These are phyloP conservation scores for Ciborinia camelliae DNA, from an alignment of 2,329 filamentous ascomycete genomes.

Conservation along the genomic window DNA sequence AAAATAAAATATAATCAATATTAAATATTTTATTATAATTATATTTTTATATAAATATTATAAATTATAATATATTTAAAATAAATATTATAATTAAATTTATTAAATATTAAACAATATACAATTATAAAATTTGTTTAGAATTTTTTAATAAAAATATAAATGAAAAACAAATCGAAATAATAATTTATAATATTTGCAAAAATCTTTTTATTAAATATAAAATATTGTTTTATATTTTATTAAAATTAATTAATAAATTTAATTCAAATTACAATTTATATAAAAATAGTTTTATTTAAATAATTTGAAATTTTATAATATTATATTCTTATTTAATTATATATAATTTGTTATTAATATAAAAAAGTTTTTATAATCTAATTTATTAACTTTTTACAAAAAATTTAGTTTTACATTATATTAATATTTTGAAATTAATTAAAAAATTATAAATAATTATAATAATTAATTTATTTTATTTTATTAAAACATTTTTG, in stretches of 20 bases:
- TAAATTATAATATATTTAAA: background rate
- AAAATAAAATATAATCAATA: no score
- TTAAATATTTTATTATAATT: no score
- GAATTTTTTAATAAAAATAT: background rate
- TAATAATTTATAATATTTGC: background rate
- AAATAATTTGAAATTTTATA: no score
- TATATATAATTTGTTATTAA: background rate
- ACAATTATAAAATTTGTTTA: background rate
- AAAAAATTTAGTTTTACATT: no score
- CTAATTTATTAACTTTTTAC: background rate
- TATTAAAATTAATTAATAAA: no score
- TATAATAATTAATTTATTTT: background rate
- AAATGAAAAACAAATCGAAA: no score
- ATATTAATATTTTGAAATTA: background rate
- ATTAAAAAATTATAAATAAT: background rate
- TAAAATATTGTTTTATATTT: no score
- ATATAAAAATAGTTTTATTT: no score
- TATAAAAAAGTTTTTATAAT: background rate
- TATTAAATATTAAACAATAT: background rate
- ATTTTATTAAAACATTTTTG: background rate
- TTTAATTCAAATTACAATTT: no score
- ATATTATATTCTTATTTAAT: no score
- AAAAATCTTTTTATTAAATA: no score
- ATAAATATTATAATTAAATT: background rate
- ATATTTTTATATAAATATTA: no score